A percentile compares a stretch with the other conserved stretches of the same genome.
Conservation (phyloP, 1,284 basidiomycete genomes). For the Anthracocystis panici-leucophaei region DNA sequence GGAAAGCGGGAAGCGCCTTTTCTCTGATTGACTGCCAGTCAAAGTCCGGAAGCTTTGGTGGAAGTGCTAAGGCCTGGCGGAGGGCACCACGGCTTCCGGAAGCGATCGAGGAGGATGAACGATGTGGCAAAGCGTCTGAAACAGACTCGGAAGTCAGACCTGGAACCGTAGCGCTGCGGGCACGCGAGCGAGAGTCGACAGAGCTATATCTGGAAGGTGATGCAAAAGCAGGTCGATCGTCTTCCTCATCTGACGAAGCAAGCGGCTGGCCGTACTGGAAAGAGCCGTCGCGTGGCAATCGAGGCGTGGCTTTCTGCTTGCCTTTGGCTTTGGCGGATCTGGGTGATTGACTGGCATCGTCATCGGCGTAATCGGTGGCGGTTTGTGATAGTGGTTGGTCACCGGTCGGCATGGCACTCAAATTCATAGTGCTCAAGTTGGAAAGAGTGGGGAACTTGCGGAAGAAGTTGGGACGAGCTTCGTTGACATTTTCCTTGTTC, state of each 20-base stretch:
- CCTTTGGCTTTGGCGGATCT: constrained; percentile 26
- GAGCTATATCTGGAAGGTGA: neutral
- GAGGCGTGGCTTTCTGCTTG: constrained; percentile 23
- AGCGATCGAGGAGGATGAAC: constrained; percentile 14
- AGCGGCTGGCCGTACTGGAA: constrained; percentile 30
- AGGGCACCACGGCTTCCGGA: constrained; percentile 9
- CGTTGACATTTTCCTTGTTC: constrained; percentile 10
- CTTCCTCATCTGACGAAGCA: constrained; percentile 29
- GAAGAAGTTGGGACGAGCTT: constrained; percentile 19
- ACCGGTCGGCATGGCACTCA: constrained; percentile 1
- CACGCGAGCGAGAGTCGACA: constrained; percentile 7
- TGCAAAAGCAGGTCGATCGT: neutral
- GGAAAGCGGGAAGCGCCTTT: constrained; percentile 1
- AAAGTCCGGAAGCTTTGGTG: constrained; percentile 22
- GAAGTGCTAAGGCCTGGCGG: constrained; percentile 15
- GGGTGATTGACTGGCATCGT: neutral
- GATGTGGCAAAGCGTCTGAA: neutral
- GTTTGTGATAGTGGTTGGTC: constrained; percentile 3
- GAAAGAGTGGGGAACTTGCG: constrained; percentile 32
- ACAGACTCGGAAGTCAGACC: constrained; percentile 3
- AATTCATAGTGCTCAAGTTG: constrained; percentile 11
- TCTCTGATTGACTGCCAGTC: constrained; percentile 17
- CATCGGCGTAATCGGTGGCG: constrained; percentile 23
- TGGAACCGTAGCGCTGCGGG: constrained; percentile 16
- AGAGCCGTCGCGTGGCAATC: constrained; percentile 27